phyloP scores from a whole-genome alignment of 163 green algal species.

The Chlamydomonas reinhardtii region DNA sequence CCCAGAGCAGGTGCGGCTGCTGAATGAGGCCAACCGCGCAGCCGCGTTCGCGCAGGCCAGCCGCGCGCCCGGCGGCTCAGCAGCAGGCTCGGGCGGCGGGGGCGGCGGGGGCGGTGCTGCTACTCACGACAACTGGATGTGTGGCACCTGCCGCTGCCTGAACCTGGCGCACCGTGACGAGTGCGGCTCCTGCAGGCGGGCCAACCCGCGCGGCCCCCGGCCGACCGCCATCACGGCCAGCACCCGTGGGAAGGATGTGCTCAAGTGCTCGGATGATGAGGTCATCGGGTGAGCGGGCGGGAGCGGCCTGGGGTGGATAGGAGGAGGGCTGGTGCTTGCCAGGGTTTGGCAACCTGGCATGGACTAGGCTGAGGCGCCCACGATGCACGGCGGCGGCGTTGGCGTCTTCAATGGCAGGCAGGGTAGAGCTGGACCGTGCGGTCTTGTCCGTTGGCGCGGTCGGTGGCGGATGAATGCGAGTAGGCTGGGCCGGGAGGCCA shows the following conservation, averaged over 20 bases:
- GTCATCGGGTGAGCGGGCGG: constrained; percentile 24
- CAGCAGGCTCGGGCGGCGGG: background rate
- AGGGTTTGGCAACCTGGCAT: too few species aligned
- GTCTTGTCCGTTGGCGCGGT: too few species aligned
- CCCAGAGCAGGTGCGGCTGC: constrained; percentile 43
- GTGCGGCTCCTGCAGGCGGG: constrained; percentile 55
- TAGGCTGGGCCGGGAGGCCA: too few species aligned
- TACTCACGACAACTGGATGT: constrained; percentile 52
- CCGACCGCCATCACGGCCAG: background rate
- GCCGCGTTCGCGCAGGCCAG: constrained; percentile 45
- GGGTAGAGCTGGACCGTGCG: too few species aligned
- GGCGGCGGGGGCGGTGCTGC: too few species aligned
- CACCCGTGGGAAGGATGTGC: constrained; percentile 20
- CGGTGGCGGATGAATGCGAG: too few species aligned
- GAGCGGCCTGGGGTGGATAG: background rate
- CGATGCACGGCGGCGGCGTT: too few species aligned
- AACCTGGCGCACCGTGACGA: constrained; percentile 56
- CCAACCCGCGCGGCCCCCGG: constrained; percentile 19
- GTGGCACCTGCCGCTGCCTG: constrained; percentile 30
- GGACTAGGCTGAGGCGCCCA: too few species aligned
- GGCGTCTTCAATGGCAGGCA: too few species aligned
- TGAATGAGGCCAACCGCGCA: constrained; percentile 61
- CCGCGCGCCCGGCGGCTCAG: background rate
- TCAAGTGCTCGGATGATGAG: constrained; percentile 40
- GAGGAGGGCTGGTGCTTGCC: background rate